Base-by-base conservation (phyloP, 2,329 filamentous ascomycete genomes). In the Phaeoacremonium minimum region DNA sequence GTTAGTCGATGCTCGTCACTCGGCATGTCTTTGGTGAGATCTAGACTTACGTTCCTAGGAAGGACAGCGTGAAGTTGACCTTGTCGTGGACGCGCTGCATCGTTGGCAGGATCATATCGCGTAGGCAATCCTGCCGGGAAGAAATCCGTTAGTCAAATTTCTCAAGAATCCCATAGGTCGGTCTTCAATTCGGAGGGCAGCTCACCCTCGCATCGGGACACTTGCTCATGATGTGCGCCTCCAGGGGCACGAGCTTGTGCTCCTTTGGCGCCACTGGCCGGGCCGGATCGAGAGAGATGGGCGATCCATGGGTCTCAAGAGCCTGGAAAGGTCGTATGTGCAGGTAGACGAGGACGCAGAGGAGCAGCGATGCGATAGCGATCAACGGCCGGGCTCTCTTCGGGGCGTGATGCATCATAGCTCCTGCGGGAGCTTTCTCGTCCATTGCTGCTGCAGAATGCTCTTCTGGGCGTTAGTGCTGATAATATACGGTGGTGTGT, bases 171-270 rank as follows among this genome's bases (percentile, higher is more conserved):
- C n/a, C n/a, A n/a, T n/a, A n/a, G n/a, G n/a, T n/a, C n/a, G n/a
- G n/a, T n/a, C n/a, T n/a, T n/a, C n/a, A n/a, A n/a, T n/a, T 18
- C 11, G 19, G n/a, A 2, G 7, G 19, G 9, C 12, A 7, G 42
- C 63, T 9, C 53, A 77, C 74, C 58, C 73, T 75, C 3, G 93
- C 89, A 61, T 98, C 93, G 0, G 91, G 90, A 53, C 93, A 98
- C 71, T 97, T 96, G 65, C 82, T 87, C 83, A 97, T 98, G 50
- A 97, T 93, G 60, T 97, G 91, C 38, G 88, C 87, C 59, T 98
- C 93, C 3, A 98, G 64, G 4, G 88, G 85, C 5, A 97, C 84
- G 40, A 70, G 62, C 30, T 43, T 44, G 35, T 45, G 39, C 18
- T 41, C n/a, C 33, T 17, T 31, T 28, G 37, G n/a, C n/a, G n/a